phyloP scores from a whole-genome alignment of 345 rosid genomes.

The Draba incana region DNA sequence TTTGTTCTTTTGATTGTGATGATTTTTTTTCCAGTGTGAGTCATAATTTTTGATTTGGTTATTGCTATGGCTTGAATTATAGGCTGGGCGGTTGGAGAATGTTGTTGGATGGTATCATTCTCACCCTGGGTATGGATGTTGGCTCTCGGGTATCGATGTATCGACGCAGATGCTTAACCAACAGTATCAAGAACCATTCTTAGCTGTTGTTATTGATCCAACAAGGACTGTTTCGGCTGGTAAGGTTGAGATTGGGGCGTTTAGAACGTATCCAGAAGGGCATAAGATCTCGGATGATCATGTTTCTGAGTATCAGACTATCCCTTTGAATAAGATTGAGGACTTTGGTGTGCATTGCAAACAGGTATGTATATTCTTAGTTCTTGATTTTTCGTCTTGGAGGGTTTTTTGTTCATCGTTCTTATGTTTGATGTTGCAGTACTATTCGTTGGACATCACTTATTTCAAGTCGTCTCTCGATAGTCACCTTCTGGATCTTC shows the following conservation, averaged over 20 bases:
- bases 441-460: constrained; percentile 91
- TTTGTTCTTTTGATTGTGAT: too few relatives aligned
- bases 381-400: constrained; percentile 1
- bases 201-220: constrained; percentile 96
- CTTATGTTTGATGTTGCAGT: constrained; percentile 52
- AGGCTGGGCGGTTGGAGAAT: constrained; percentile 98
- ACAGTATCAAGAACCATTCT: constrained; percentile 94
- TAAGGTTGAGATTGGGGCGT: constrained; percentile 99
- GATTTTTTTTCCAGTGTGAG: too few relatives aligned
- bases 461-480: constrained; percentile 97
- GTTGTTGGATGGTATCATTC: constrained; percentile 86
- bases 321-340: constrained; percentile 69
- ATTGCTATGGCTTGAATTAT: constrained; percentile 40
- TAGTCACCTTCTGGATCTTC: constrained; percentile 90
- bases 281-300: constrained; percentile 39
- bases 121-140: constrained; percentile 99
- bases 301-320: constrained; percentile 83
- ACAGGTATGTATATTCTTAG: constrained; percentile 54
- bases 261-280: constrained; percentile 90
- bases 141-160: constrained; percentile 99
- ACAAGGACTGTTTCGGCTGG: constrained; percentile 99
- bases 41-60: constrained; percentile 3
- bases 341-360: constrained; percentile 72
- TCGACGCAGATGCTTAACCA: constrained; percentile 99
- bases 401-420: background rate